These are phyloP conservation scores for Ceratocystis cacaofunesta DNA, from an alignment of 2,329 filamentous ascomycete genomes.

Conservation along the genomic window DNA sequence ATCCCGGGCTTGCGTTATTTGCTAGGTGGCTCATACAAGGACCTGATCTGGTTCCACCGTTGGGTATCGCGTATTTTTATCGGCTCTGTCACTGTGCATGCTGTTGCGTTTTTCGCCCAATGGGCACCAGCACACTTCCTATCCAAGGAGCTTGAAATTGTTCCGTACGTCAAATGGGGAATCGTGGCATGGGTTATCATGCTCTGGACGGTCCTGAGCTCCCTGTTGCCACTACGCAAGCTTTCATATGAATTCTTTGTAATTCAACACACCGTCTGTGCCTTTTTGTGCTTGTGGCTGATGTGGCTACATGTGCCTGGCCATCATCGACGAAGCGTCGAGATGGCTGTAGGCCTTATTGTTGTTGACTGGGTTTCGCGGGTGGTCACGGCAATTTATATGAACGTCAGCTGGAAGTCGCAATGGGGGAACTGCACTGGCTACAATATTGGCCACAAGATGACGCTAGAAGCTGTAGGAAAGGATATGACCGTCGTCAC, in stretches of 20 bases:
- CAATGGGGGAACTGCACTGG: slow-evolving; percentile 27
- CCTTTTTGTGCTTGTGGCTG: slow-evolving; percentile 46
- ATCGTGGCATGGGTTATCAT: slow-evolving; percentile 51
- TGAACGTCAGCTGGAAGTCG: slow-evolving; percentile 33
- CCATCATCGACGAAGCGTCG: slow-evolving; percentile 46
- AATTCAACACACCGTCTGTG: slow-evolving; percentile 49
- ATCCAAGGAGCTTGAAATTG: slow-evolving; percentile 40
- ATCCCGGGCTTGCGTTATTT: slow-evolving; percentile 35
- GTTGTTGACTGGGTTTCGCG: slow-evolving; percentile 46
- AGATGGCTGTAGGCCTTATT: slow-evolving; percentile 48
- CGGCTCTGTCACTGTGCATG: slow-evolving; percentile 51
- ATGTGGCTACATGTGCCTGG: slow-evolving; percentile 49
- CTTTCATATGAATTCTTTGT: slow-evolving; percentile 57
- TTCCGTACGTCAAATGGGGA: slow-evolving; percentile 52
- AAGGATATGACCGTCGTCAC: slow-evolving; percentile 42
- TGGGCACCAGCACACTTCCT: slow-evolving; percentile 48
- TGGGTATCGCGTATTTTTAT: slow-evolving; percentile 58
- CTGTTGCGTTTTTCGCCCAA: slow-evolving; percentile 51
- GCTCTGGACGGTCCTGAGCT: slow-evolving; percentile 49
- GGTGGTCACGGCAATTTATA: slow-evolving; percentile 33
- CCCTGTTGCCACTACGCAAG: slow-evolving; percentile 47
- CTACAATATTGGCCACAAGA: slow-evolving; percentile 37
- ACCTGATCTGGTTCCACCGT: slow-evolving; percentile 58
- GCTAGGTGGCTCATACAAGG: slow-evolving; percentile 50
- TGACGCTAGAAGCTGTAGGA: slow-evolving; percentile 34